Evolutionary conservation across 164 flowering plant genomes (phyloP), one percentile per base, ranked within the genome.

Genomic region (Pachysandra terminalis): DNA sequence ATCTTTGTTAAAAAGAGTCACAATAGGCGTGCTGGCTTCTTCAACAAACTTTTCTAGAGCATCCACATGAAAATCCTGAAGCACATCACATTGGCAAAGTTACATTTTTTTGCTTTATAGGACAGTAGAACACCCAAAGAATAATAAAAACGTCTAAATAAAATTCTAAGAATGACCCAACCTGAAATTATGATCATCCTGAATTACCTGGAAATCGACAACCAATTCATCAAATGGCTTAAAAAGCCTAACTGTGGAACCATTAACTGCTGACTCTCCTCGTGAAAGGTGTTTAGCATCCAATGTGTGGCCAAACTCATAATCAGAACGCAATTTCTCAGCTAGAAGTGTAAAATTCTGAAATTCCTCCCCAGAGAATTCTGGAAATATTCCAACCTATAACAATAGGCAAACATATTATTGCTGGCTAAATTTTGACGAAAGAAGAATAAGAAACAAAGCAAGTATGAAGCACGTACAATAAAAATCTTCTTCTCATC

Each of bases 141-240:
- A 27, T 40, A 16, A 55, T 58, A 14, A 37, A 62, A 19, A 62
- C 24, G 9, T 15, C 35, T 59, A 62, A 26, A 12, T 9, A 9
- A 45, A 22, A 66, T 28, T n/a, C 17, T 9, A 19, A 65, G 27
- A 64, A 49, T 22, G 8, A 56, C 26, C 9, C 51, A 45, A 15
- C 21, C 26, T 9, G 27, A 56, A 61, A 9, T n/a, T 40, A 37
- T 41, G 35, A 52, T 70, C n/a, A 41, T 22, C 52, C 58, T 9
- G 24, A n/a, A 64, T 21, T 80, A 94, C 98, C 97, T 89, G 70
- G 58, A 65, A 85, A 80, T 94, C 98, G 60, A 87, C 92, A 70
- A 83, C 75, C 40, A 84, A 87, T 73, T 94, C 98, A 83, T 94
- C 98, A 81, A 91, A 94, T 61, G 97, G 97, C 81, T 94, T 94